Evolutionary conservation across 108 stramenopile genomes (phyloP).

Genomic region (Craspedostauros australis): DNA sequence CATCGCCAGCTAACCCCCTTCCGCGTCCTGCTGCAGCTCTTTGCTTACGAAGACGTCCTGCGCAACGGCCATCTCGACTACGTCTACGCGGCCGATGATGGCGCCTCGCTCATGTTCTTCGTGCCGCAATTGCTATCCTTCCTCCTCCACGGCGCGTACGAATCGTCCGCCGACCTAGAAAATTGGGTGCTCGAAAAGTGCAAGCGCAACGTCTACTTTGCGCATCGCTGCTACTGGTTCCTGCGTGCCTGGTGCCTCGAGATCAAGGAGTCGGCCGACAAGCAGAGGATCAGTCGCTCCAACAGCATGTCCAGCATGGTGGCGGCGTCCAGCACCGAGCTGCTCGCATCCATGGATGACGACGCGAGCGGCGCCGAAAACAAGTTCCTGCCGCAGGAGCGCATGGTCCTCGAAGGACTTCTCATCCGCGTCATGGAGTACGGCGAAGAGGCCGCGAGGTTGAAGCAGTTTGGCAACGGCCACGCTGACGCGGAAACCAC

Average conservation of each 20-base stretch:
- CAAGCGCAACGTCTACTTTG: conserved; percentile 60
- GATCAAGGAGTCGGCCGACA: conserved; percentile 8
- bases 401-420: conserved; percentile 63
- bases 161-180: conserved; percentile 61
- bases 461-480: conserved; percentile 41
- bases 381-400: conserved; percentile 68
- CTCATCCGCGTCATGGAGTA: conserved; percentile 52
- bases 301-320: conserved; percentile 23
- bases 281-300: conserved; percentile 11
- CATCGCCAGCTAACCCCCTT: conserved; percentile 51
- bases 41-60: conserved; percentile 81
- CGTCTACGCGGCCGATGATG: conserved; percentile 55
- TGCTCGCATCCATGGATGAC: neutral
- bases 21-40: conserved; percentile 70
- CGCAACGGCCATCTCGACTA: conserved; percentile 50
- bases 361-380: conserved; percentile 9
- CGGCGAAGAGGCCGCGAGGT: conserved; percentile 53
- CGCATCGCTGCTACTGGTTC: conserved; percentile 86
- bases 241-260: conserved; percentile 76
- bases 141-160: conserved; percentile 78
- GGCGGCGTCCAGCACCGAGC: neutral
- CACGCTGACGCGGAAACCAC: neutral
- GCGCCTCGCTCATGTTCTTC: conserved; percentile 58
- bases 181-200: conserved; percentile 79
- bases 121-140: conserved; percentile 83